Base-by-base conservation (phyloP, 805 yeast species). In the Spathaspora sp. region DNA sequence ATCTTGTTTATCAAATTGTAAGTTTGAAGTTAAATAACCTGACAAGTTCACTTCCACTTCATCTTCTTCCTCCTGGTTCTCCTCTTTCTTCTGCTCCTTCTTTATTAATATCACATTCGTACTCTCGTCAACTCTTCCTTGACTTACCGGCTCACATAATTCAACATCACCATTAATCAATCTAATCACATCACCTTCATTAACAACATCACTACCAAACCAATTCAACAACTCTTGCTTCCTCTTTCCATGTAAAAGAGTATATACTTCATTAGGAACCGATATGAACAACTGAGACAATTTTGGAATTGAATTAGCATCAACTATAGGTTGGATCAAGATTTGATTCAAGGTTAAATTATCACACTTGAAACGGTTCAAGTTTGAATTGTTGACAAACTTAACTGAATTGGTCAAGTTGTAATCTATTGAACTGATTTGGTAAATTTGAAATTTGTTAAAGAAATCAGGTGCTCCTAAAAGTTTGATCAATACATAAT, bases 101-200 rank as follows among this genome's bases (percentile, higher is more conserved):
- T 75, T 78, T 16, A 84, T 78, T 29, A 87, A 66, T 2, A 83
- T 77, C 2, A 89, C 67, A n/a, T 70, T 70, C 0, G 93, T 83
- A 1, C 66, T 64, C 1, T 56, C 51, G 18, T 68, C 64, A 0
- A 86, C 59, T 6, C 63, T 56, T 0, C 96, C 96, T 62, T 88
- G 96, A 42, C 78, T 81, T 2, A 81, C 75, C 0, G 96, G 96
- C 57, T 88, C 96, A 62, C 90, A 81, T 20, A 84, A 75, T 3
- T 79, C 58, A 2, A 89, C 76, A 6, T 60, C 59, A 18, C 87
- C 87, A 55, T 77, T 76, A 17, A 81, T 59, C 4, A 63, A 64
- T 17, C 79, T 65, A 2, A 79, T 65, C 7, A 58, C 48, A 53
- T 78, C 81, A 20, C 77, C 79, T 45, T 72, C 77, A 29, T 73